A percentile compares a stretch with the other conserved stretches of the same genome.
Evolutionary conservation across 2,329 filamentous ascomycete genomes (phyloP).

Genomic region (Hymenoscyphus repandus): DNA sequence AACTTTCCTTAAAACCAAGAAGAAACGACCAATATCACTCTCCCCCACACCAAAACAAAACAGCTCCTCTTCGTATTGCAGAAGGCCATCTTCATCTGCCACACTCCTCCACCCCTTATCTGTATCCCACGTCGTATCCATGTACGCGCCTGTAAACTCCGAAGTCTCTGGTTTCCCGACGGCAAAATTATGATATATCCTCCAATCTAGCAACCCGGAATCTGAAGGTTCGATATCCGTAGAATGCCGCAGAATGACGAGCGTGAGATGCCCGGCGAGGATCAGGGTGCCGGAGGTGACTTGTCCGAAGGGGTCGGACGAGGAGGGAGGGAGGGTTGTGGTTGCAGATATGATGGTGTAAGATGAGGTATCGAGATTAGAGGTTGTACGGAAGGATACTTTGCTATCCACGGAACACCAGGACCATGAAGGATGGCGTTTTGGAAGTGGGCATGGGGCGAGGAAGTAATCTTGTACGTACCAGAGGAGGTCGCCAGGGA

Average conservation of each 20-base stretch:
- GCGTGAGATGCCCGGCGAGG: background rate
- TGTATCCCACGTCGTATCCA: background rate
- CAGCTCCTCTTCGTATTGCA: background rate
- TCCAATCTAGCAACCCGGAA: background rate
- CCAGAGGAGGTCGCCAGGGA: background rate
- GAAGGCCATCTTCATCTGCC: background rate
- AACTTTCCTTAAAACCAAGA: background rate
- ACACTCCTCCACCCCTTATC: background rate
- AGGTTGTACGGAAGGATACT: background rate
- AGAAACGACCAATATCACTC: background rate
- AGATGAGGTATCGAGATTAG: background rate
- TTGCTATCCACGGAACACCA: background rate
- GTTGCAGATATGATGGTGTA: background rate
- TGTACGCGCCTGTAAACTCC: background rate
- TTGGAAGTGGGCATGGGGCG: background rate
- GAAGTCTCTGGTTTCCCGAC: background rate
- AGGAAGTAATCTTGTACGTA: background rate
- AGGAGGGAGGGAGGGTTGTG: background rate
- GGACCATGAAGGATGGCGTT: background rate
- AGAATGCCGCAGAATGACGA: background rate
- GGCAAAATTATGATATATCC: background rate
- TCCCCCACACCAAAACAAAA: background rate
- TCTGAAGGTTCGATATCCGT: background rate
- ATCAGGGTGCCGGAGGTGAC: background rate
- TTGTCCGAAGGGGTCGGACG: background rate